Evolutionary conservation across 345 rosid species (phyloP).

Genomic region (Chamaenerion angustifolium): DNA sequence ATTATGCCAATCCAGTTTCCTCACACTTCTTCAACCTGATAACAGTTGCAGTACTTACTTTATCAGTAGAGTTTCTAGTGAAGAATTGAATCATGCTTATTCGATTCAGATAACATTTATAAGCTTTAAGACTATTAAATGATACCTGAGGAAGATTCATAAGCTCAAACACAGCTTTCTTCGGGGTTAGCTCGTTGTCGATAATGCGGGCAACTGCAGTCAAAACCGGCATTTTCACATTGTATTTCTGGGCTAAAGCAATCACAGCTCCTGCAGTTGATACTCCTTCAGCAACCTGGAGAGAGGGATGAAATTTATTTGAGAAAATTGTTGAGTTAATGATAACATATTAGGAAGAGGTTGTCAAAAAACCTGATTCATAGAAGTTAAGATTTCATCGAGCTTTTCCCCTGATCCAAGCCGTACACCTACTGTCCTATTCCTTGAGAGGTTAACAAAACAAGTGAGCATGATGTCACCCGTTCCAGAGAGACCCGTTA

Average conservation of each 20-base stretch:
- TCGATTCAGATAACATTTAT: too few species aligned
- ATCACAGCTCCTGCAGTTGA: conserved; percentile 92
- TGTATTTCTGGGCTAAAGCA: conserved; percentile 90
- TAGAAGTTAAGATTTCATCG: conserved; percentile 60
- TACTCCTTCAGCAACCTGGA: conserved; percentile 87
- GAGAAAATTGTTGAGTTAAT: neutral
- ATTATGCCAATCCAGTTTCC: neutral
- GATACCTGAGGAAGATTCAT: conserved; percentile 45
- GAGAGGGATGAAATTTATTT: neutral
- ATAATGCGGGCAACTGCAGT: conserved; percentile 90
- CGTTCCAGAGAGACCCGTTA: conserved; percentile 84
- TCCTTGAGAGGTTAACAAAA: conserved; percentile 87
- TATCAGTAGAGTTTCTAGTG: neutral
- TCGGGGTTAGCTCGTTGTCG: conserved; percentile 76
- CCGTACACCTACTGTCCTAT: conserved; percentile 77
- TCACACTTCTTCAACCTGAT: conserved; percentile 13
- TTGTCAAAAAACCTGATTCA: conserved; percentile 52
- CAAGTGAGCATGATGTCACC: conserved; percentile 97
- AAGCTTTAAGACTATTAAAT: neutral
- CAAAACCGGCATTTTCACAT: conserved; percentile 80
- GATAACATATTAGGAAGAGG: neutral
- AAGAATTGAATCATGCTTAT: neutral
- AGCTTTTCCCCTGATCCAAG: conserved; percentile 91
- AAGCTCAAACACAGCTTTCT: conserved; percentile 67
- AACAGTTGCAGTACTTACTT: too few species aligned